Evolutionary conservation across 805 yeast species (phyloP), one percentile per base, ranked within the genome.

Genomic region (Monosporozyma siamensis): DNA sequence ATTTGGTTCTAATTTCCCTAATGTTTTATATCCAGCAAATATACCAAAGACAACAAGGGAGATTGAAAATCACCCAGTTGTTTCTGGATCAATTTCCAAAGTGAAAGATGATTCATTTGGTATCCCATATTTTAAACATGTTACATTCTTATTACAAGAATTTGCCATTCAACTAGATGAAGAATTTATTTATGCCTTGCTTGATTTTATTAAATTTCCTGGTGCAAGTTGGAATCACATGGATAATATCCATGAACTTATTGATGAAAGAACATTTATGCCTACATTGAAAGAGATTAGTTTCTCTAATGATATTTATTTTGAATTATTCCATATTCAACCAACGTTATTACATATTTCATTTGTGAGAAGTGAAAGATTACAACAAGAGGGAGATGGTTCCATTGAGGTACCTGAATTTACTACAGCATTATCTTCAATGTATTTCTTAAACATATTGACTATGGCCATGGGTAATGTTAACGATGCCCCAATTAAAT

Each of bases 391-490:
- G 43, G 86, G 80, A 43, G 73, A 79, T 10, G 48, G 47, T 18
- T 44, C 45, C 31, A 25, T 40, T 1, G 41, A 35, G 11, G 46
- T 50, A 3, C 48, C 51, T 34, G 52, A 48, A 15, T 48, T 50
- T 2, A 79, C 77, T 37, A 81, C 79, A 49, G 69, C 92, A 0
- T 38, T 44, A 14, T 20, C 47, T 2, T 58, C 89, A 39, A 74
- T 81, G 74, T 82, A 84, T 59, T 77, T 87, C 48, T 70, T 86
- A 50, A 87, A 92, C 59, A 79, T 90, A 30, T 67, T 92, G 46
- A 88, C 97, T 0, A 89, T 90, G 97, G 95, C 98, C 0, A 77
- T 92, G 48, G 98, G 97, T 21, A 92, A 90, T 59, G 85, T 94
- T 46, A 90, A 90, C 58, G 97, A 92, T 62, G 98, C 99, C 0